Evolutionary conservation across 306 rosid genomes (phyloP).

Genomic region (Quercus aquifolioides): DNA sequence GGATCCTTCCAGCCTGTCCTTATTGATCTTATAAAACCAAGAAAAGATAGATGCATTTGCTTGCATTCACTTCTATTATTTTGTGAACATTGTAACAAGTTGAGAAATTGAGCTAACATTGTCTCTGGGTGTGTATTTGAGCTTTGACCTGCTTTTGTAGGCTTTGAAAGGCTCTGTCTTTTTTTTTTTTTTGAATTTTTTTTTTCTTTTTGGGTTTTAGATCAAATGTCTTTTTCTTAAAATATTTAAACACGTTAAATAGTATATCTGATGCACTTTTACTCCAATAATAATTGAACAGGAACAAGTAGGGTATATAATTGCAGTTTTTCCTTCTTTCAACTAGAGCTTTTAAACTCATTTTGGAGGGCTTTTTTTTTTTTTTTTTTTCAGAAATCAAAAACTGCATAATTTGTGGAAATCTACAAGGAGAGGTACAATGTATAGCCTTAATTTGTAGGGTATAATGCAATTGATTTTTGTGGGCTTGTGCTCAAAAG

Average conservation of each 20-base stretch:
- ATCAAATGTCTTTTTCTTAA: not conserved
- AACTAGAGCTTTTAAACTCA: too few relatives aligned
- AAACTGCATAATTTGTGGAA: conserved; percentile 1
- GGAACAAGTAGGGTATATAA: not conserved
- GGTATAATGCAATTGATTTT: conserved; percentile 23
- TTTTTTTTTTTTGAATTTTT: not conserved
- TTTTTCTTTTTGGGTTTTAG: conserved; percentile 19
- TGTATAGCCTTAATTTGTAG: not conserved
- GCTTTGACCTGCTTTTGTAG: conserved; percentile 66
- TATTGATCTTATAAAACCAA: conserved; percentile 47
- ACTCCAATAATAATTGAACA: not conserved
- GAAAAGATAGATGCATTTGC: conserved; percentile 13
- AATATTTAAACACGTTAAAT: not conserved
- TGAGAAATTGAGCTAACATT: conserved; percentile 16
- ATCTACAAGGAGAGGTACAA: not conserved
- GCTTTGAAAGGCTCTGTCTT: conserved; percentile 45
- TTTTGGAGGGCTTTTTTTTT: not conserved
- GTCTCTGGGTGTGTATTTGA: conserved; percentile 26
- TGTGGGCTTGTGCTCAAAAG: conserved; percentile 37
- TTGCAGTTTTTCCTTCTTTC: too few relatives aligned
- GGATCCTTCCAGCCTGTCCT: conserved; percentile 90
- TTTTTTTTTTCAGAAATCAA: not conserved
- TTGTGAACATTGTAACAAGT: conserved; percentile 13
- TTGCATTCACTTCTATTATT: conserved; percentile 23
- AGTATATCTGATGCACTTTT: not conserved